Conservation (phyloP, 1,284 basidiomycete species). For the Ustilago tritici region DNA sequence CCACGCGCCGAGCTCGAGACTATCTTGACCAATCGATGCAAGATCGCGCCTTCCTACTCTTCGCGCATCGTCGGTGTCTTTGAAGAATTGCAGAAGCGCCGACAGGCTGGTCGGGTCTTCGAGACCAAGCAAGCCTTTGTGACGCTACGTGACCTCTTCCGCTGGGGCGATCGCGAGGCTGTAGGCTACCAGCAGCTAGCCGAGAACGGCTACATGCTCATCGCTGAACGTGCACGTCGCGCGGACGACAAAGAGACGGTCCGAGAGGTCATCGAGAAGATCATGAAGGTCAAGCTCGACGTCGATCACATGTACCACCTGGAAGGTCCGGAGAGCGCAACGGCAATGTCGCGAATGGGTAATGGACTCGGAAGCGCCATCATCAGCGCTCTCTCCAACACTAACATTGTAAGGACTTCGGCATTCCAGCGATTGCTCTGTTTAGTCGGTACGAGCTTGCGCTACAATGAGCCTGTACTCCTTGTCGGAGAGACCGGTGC, state of each 20-base stretch:
- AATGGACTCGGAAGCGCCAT: conserved; percentile 34
- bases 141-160: conserved; percentile 94
- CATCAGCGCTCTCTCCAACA: conserved; percentile 71
- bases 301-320: conserved; percentile 73
- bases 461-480: conserved; percentile 92
- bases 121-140: conserved; percentile 98
- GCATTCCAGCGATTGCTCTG: conserved; percentile 92
- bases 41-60: conserved; percentile 75
- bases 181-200: conserved; percentile 93
- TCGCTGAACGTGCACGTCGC: conserved; percentile 89
- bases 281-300: conserved; percentile 90
- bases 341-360: conserved; percentile 57
- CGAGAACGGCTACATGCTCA: conserved; percentile 96
- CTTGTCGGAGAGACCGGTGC: conserved; percentile 98
- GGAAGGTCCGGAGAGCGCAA: conserved; percentile 68
- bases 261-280: conserved; percentile 88
- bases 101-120: conserved; percentile 91
- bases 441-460: conserved; percentile 83
- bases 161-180: conserved; percentile 89
- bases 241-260: conserved; percentile 88
- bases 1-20: conserved; percentile 92
- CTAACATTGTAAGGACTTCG: conserved; percentile 83
- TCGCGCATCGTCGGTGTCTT: conserved; percentile 92
- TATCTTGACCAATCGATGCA: conserved; percentile 73
- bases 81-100: conserved; percentile 88